These are phyloP conservation scores for Vitis hybrid DNA, from an alignment of 177 flowering plant genomes.

Conservation along the genomic window DNA sequence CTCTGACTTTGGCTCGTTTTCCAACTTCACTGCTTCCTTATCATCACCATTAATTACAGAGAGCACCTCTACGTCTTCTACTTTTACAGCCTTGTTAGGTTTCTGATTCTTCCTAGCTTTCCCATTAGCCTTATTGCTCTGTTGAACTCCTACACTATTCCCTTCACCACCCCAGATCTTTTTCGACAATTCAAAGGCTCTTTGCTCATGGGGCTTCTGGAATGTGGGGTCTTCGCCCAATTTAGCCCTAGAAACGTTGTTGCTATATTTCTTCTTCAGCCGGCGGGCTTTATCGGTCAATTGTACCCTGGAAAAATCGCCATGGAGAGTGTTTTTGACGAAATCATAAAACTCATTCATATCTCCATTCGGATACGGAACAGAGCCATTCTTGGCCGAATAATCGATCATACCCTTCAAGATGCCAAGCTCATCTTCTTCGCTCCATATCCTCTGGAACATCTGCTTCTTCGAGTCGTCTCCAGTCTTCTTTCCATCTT, in stretches of 20 bases:
- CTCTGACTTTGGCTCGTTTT: no score
- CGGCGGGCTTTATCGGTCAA: constrained; percentile 32
- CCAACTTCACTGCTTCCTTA: not conserved
- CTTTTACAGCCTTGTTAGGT: not conserved
- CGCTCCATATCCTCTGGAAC: constrained; percentile 51
- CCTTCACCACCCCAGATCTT: constrained; percentile 40
- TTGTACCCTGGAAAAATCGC: constrained; percentile 27
- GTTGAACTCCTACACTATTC: not conserved
- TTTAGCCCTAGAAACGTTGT: constrained; percentile 21
- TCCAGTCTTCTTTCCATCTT: constrained; percentile 13
- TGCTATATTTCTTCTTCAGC: constrained; percentile 40
- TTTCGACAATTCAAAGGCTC: constrained; percentile 34
- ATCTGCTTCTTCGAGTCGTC: constrained; percentile 26
- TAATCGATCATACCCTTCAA: constrained; percentile 53
- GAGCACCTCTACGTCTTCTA: not conserved
- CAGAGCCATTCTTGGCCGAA: constrained; percentile 25
- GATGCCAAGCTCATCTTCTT: constrained; percentile 51
- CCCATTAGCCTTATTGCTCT: constrained; percentile 9
- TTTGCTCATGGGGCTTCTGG: constrained; percentile 30
- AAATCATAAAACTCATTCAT: constrained; percentile 35
- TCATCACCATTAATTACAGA: not conserved
- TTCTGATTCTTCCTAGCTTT: constrained; percentile 11
- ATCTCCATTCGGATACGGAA: constrained; percentile 26
- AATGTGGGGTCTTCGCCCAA: constrained; percentile 23
- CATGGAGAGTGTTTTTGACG: constrained; percentile 36